These are phyloP conservation scores for Metschnikowia kunwiensis DNA, from an alignment of 805 yeast species.

Conservation along the genomic window DNA sequence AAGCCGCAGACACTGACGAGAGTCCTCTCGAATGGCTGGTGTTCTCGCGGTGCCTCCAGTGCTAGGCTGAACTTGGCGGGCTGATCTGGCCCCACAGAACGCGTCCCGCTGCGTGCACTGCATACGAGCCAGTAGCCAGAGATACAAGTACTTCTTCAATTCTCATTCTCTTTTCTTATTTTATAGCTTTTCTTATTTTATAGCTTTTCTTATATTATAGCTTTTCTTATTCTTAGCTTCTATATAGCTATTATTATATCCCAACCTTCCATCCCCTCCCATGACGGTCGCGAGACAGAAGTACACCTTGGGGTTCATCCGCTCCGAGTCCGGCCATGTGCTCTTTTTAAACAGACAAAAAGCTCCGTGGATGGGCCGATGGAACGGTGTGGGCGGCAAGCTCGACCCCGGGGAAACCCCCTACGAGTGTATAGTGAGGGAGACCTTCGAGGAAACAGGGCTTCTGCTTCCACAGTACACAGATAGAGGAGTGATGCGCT, in stretches of 20 bases:
- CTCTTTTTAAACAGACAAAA: slow-evolving; percentile 40
- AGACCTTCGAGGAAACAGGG: slow-evolving; percentile 43
- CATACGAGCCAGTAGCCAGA: too few relatives aligned
- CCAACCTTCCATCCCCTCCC: too few relatives aligned
- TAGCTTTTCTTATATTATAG: too few relatives aligned
- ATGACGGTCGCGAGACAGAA: too few relatives aligned
- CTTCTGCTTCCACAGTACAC: slow-evolving; percentile 26
- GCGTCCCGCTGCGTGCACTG: too few relatives aligned
- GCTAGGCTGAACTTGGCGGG: too few relatives aligned
- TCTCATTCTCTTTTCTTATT: too few relatives aligned
- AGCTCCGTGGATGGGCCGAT: slow-evolving; percentile 46
- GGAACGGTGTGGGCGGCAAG: slow-evolving; percentile 49
- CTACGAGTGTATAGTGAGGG: slow-evolving; percentile 39
- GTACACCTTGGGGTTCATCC: slow-evolving; percentile 27
- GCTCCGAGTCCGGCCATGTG: slow-evolving; percentile 32
- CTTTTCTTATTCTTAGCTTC: not conserved
- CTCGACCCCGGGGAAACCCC: slow-evolving; percentile 35
- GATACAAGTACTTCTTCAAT: too few relatives aligned
- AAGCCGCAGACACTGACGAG: not conserved
- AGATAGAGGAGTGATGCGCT: slow-evolving; percentile 34
- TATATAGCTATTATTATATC: too few relatives aligned
- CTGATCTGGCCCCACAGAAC: not conserved
- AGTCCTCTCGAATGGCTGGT: slow-evolving; percentile 1
- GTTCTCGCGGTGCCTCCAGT: slow-evolving; percentile 2
- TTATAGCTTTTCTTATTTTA: too few relatives aligned